A percentile compares a stretch with the other conserved stretches of the same genome.
Conservation (phyloP, 768 basidiomycete genomes). For the Phlebiopsis gigantea region DNA sequence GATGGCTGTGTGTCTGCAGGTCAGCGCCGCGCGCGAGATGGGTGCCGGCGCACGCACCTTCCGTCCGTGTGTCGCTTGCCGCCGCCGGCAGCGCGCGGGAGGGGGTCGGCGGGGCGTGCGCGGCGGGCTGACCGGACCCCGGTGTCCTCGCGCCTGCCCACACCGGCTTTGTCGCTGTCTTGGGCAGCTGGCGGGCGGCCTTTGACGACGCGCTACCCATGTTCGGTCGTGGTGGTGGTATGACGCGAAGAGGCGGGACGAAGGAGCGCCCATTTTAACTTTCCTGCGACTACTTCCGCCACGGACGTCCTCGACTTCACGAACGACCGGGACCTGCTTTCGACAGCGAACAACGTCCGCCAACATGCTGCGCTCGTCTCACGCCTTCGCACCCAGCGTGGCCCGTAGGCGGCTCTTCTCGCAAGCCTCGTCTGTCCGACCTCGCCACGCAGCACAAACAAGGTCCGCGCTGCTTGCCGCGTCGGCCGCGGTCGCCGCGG, state of each 20-base stretch:
- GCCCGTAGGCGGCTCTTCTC: conserved; percentile 7
- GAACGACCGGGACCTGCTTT: background rate
- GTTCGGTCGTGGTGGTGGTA: background rate
- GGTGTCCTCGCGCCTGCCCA: conserved; percentile 45
- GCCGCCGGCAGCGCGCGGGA: conserved; percentile 3
- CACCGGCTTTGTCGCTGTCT: conserved; percentile 28
- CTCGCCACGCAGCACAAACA: background rate
- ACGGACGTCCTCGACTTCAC: background rate
- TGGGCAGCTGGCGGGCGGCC: conserved; percentile 50
- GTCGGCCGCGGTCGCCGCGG: background rate
- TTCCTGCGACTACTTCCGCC: background rate
- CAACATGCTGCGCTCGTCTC: conserved; percentile 1
- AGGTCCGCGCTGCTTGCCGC: background rate
- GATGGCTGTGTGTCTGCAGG: conserved; percentile 42
- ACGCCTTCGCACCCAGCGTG: background rate
- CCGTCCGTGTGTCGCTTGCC: conserved; percentile 48
- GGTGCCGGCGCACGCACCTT: conserved; percentile 30
- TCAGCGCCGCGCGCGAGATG: background rate
- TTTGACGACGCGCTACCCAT: conserved; percentile 69
- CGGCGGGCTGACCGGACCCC: background rate
- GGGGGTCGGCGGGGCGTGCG: background rate
- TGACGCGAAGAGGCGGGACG: background rate
- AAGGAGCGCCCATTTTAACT: background rate
- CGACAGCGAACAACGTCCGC: background rate
- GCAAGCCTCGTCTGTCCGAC: conserved; percentile 1